phyloP scores from a whole-genome alignment of 2,329 filamentous ascomycete genomes.

The Aspergillus quadricinctus region DNA sequence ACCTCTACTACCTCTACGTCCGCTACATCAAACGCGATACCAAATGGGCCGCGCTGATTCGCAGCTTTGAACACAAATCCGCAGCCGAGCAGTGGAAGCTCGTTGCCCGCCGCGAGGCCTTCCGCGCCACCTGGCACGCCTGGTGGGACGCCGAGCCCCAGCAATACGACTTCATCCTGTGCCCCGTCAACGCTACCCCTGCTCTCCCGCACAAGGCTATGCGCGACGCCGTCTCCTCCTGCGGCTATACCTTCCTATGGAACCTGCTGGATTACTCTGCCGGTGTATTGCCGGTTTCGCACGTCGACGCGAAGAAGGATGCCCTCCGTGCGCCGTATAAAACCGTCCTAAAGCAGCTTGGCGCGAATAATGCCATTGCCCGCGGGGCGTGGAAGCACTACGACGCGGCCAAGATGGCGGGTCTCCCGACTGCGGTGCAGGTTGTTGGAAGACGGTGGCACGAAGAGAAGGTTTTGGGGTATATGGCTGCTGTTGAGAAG shows the following conservation, averaged over 20 bases:
- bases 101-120: slow-evolving; percentile 70
- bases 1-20: slow-evolving; percentile 85
- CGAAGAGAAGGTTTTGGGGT: slow-evolving; percentile 80
- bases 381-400: slow-evolving; percentile 82
- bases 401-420: slow-evolving; percentile 76
- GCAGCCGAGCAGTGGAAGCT: slow-evolving; percentile 79
- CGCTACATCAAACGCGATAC: slow-evolving; percentile 72
- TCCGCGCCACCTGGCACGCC: slow-evolving; percentile 72
- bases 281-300: slow-evolving; percentile 79
- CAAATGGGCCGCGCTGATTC: slow-evolving; percentile 73
- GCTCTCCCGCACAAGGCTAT: slow-evolving; percentile 84
- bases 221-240: slow-evolving; percentile 77
- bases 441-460: slow-evolving; percentile 74
- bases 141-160: slow-evolving; percentile 73
- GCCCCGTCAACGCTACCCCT: slow-evolving; percentile 84
- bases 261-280: slow-evolving; percentile 86
- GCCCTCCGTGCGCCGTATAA: slow-evolving; percentile 55
- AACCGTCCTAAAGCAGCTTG: slow-evolving; percentile 30
- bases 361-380: slow-evolving; percentile 70
- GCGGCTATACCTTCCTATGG: slow-evolving; percentile 91
- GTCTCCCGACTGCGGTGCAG: slow-evolving; percentile 81
- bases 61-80: slow-evolving; percentile 67
- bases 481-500: slow-evolving; percentile 75
- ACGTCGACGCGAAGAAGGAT: slow-evolving; percentile 69
- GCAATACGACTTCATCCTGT: slow-evolving; percentile 74